Percentiles rank a stretch among this genome's conserved stretches.
Conservation (phyloP, 257 asterid genomes). For the Solanum tarapatanum region DNA sequence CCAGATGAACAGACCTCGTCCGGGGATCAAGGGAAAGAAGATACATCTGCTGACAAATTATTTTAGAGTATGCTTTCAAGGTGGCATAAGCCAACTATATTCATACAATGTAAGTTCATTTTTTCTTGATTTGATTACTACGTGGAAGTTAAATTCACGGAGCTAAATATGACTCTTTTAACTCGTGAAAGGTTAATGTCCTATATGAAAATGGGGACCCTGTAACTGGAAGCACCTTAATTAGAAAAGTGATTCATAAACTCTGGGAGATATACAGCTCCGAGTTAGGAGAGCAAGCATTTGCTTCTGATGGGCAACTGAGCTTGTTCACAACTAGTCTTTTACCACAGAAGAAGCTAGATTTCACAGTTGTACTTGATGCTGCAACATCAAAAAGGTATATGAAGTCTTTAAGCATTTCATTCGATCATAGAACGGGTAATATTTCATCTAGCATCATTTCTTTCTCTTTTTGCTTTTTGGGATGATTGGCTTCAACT, state of each 20-base stretch:
- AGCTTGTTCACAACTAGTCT: conserved; percentile 28
- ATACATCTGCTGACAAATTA: conserved; percentile 25
- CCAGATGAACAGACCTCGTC: conserved; percentile 2
- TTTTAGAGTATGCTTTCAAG: conserved; percentile 19
- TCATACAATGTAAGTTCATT: conserved; percentile 18
- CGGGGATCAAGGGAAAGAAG: conserved; percentile 25
- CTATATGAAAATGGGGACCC: conserved; percentile 24
- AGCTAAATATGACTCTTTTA: background rate
- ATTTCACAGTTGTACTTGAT: conserved; percentile 27
- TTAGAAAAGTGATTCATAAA: conserved; percentile 23
- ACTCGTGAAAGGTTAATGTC: conserved; percentile 17
- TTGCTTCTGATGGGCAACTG: conserved; percentile 31
- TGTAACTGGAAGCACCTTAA: conserved; percentile 8
- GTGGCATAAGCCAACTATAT: conserved; percentile 14
- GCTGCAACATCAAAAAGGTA: conserved; percentile 23
- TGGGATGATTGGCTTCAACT: background rate
- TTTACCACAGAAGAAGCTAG: conserved; percentile 23
- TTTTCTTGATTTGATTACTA: conserved; percentile 1
- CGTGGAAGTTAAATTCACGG: background rate
- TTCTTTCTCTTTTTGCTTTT: background rate
- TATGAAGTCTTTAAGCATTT: background rate
- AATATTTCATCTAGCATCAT: background rate
- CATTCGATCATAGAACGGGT: background rate
- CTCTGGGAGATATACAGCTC: conserved; percentile 17
- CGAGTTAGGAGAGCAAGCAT: conserved; percentile 22